Base-by-base conservation (phyloP, 495 filamentous ascomycete genomes). In the Penicillium salamii region DNA sequence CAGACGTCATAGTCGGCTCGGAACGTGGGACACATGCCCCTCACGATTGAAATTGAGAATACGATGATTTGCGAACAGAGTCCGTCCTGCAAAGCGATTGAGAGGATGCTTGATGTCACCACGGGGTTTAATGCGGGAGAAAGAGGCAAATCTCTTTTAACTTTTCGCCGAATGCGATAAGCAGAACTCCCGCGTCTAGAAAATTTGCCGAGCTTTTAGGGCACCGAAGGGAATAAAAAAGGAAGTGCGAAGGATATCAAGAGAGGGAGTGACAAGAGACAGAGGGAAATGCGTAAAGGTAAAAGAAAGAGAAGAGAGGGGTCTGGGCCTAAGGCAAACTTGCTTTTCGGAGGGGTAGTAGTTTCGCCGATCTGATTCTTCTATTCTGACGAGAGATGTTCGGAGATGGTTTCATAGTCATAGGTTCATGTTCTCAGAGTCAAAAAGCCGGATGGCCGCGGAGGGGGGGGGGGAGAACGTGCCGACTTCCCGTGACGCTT, bases 1-100 rank as follows among this genome's bases (percentile, higher is more conserved):
- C 66, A 68, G 71, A 74, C 71, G 69, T 74, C 69, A 72, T 74
- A 68, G 58, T 66, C 61, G 51, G 46, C 41, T 51, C 49, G 49
- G 50, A 42, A 53, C 53, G 67, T 57, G 69, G 64, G 61, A 68
- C 63, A 54, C 71, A 74, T 74, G 57, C 71, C 69, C 61, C 52
- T 61, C 60, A 49, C 50, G 38, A 32, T 48, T 21, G 24, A 39
- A 21, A 19, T 7, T 37, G 4, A 38, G 20, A 15, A 42, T 36
- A 20, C 15, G 19, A 28, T 34, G 23, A 26, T 26, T 51, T 8
- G 34, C 23, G 46, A 40, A 20, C 21, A 26, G 23, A 26, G 23
- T n/a, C n/a, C n/a, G n/a, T n/a, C n/a, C n/a, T n/a, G n/a, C n/a
- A n/a, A n/a, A n/a, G n/a, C n/a, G n/a, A n/a, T n/a, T n/a, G n/a